Evolutionary conservation across 2,329 filamentous ascomycete species (phyloP), one percentile per base, ranked within the genome.

Genomic region (Nannizzia gypsea): DNA sequence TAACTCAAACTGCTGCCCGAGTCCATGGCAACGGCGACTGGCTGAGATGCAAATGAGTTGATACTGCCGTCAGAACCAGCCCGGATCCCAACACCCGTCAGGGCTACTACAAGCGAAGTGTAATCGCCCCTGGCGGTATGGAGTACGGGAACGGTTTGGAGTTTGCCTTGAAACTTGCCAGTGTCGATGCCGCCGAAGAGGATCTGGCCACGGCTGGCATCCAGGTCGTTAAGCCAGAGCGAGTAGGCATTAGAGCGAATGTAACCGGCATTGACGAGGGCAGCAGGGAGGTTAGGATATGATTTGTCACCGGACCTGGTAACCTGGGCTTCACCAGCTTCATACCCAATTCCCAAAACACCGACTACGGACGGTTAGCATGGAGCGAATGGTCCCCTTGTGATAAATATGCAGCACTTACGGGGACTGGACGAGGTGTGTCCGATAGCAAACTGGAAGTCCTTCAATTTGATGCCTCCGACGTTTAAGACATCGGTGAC

Each of bases 261-360:
- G 56, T 80, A 59, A 6, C 83, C 83, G 3, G 81, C 76, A 31
- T 81, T 72, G 1, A 81, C 81, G 76, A 91, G 76, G 62, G 81
- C 81, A 46, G 81, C 79, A 1, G 87, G 87, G 5, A 91, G 76
- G 69, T 90, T 91, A 48, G 82, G 72, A 72, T 91, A 91, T 0
- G 81, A 60, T 3, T 73, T 61, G 60, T 76, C 72, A 4, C 79
- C 67, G 57, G 68, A 67, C 77, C 80, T 63, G 57, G 80, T 79
- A 52, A 88, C 83, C 66, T 86, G 83, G 11, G 87, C 88, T 73
- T 96, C 91, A 70, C 95, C 93, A 64, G 79, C 71, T 0, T 80
- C 70, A 70, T 96, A 96, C 5, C 91, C 91, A 63, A 97, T 87
- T 17, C 91, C 91, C 20, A 96, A 73, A 46, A 97, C 89, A 42